Evolutionary conservation across 2,329 filamentous ascomycete genomes (phyloP), one percentile per base, ranked within the genome.

Genomic region (Aspergillus phoenicis): DNA sequence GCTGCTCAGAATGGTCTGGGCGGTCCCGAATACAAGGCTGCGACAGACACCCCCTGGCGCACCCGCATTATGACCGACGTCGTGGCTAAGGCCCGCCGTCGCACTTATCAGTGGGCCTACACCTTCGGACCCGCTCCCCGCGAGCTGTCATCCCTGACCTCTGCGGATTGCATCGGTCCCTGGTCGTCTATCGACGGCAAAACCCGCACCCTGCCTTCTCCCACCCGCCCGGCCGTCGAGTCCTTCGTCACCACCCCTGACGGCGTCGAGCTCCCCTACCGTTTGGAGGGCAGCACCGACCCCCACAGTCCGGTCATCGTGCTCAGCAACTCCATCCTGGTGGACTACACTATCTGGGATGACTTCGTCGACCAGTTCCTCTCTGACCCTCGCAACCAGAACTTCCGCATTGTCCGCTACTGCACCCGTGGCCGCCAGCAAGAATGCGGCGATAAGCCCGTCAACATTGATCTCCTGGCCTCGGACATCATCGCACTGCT

Each of bases 291-390:
- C 58, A 89, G 85, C 64, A 70, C 85, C 0, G 82, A 87, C 33
- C 85, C 87, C 0, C 72, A 84, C 20, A 90, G 91, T 0, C 91
- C 91, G 0, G 84, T 89, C 0, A 82, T 96, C 10, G 87, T 91
- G 20, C 89, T 93, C 66, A 84, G 84, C 76, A 96, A 96, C 80
- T 93, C 89, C 1, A 88, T 96, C 53, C 84, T 96, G 7, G 91
- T 91, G 2, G 87, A 89, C 52, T 83, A 89, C 65, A 82, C 85
- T 73, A 95, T 96, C 84, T 96, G 92, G 92, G 89, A 95, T 68
- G 81, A 82, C 1, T 86, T 96, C 61, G 78, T 95, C 0, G 77
- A 80, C 1, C 78, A 85, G n/a, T 83, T 95, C 66, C 73, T 82
- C 45, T 68, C 75, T 11, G 83, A 83, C 54, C 73, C 77, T 0